Evolutionary conservation across 1,284 basidiomycete species (phyloP), one percentile per base, ranked within the genome.

Genomic region (Boletus smithii): DNA sequence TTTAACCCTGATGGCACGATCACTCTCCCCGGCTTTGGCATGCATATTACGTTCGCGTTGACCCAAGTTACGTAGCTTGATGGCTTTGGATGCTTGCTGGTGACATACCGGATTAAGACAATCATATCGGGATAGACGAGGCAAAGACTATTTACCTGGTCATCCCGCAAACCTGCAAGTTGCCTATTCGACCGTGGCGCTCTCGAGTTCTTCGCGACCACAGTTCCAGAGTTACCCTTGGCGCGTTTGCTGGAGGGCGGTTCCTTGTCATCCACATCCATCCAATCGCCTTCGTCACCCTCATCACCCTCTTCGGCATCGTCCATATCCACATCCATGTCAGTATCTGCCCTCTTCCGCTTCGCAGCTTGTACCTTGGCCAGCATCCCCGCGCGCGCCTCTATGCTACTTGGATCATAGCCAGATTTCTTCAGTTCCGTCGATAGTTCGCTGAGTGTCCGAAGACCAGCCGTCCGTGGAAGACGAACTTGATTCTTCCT

Each of bases 1-100:
- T 77, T 89, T 90, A 55, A 74, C 75, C 63, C 74, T 78, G 72
- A 91, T 91, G 13, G 76, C 75, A 53, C 91, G 83, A 73, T 97
- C 94, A 48, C 80, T 76, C 74, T 97, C 94, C 54, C 89, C 90
- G 35, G 92, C 93, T 65, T 87, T 91, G 22, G 92, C 94, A 35
- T 85, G 76, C 74, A 84, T 83, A 67, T 95, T 94, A 52, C 91
- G 87, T 53, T 79, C 80, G 57, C 94, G 77, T 67, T 95, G 91
- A 13, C 85, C 85, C 50, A 95, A 79, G 60, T 90, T 87, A 53
- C 90, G 86, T 44, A 97, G 74, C 63, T 84, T 82, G 67, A 81
- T 73, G 16, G 93, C 90, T 66, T 85, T 88, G 53, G 80, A 74
- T 27, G 77, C 80, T 83, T 97, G 91, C 79, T 87, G 57, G 39